phyloP scores from a whole-genome alignment of 192 early-diverging fungal species.

The Funneliformis mosseae region DNA sequence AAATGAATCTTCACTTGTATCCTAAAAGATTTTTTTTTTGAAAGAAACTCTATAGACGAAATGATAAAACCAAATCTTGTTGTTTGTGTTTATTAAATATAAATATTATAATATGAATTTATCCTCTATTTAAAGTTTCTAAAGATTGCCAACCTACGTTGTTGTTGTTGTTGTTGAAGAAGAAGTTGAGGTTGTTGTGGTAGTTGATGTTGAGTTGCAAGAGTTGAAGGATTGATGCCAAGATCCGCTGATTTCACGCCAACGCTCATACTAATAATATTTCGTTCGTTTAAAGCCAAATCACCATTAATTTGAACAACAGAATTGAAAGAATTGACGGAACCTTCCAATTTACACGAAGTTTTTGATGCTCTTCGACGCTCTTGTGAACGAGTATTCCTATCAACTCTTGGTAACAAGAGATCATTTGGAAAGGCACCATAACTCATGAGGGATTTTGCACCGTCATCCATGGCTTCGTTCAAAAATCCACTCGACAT shows the following conservation, averaged over 20 bases:
- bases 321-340: not conserved
- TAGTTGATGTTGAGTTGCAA: not conserved
- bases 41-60: not conserved
- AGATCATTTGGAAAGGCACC: not conserved
- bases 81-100: not conserved
- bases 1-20: not conserved
- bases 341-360: not conserved
- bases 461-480: not conserved
- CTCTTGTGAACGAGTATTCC: not conserved
- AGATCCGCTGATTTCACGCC: not conserved
- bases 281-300: not conserved
- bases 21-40: no score
- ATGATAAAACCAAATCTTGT: not conserved
- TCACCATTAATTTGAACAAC: not conserved
- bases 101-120: not conserved
- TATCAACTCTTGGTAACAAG: not conserved
- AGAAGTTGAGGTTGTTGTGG: no score
- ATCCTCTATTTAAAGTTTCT: constrained; percentile 3
- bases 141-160: constrained; percentile 21
- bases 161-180: not conserved
- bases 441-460: not conserved
- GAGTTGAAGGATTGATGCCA: not conserved
- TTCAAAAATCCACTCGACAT: not conserved
- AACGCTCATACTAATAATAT: constrained; percentile 2
- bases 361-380: constrained; percentile 5